Percentiles rank a stretch among this genome's conserved stretches.
Conservation (phyloP, 2,329 filamentous ascomycete genomes). For the Chalara sp. region DNA sequence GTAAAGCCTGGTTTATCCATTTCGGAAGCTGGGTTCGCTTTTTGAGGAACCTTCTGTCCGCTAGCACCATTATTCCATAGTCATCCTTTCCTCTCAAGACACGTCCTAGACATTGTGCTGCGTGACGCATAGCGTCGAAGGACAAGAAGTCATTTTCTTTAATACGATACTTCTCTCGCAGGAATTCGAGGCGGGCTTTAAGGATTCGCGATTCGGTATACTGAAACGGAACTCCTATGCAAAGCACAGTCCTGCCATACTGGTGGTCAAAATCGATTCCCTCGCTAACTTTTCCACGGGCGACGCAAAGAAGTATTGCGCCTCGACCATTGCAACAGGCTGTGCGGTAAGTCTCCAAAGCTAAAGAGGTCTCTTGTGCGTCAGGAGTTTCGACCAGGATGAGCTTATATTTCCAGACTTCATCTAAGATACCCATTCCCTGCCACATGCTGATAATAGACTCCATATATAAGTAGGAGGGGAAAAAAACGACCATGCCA, state of each 20-base stretch:
- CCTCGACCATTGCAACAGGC: slow-evolving; percentile 96
- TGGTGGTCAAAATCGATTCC: slow-evolving; percentile 99
- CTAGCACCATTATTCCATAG: slow-evolving; percentile 99
- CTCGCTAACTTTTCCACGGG: slow-evolving; percentile 93
- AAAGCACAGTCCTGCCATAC: slow-evolving; percentile 90
- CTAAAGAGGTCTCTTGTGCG: slow-evolving; percentile 91
- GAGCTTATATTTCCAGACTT: slow-evolving; percentile 98
- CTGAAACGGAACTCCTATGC: slow-evolving; percentile 96
- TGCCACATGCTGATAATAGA: slow-evolving; percentile 99
- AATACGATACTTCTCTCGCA: slow-evolving; percentile 96
- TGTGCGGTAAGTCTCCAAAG: slow-evolving; percentile 92
- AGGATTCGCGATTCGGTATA: slow-evolving; percentile 97
- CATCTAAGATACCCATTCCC: slow-evolving; percentile 93
- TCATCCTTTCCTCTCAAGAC: slow-evolving; percentile 95
- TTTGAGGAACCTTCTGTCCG: slow-evolving; percentile 88
- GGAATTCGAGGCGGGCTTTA: slow-evolving; percentile 89
- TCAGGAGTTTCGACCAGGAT: slow-evolving; percentile 97
- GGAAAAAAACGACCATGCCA: slow-evolving; percentile 98
- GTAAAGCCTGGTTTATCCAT: slow-evolving; percentile 87
- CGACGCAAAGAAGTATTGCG: slow-evolving; percentile 88
- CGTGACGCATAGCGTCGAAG: slow-evolving; percentile 99
- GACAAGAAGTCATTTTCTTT: slow-evolving; percentile 96
- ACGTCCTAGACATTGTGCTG: slow-evolving; percentile 90
- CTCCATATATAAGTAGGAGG: slow-evolving; percentile 98
- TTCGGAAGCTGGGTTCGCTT: slow-evolving; percentile 87